These are phyloP conservation scores for Magnusiomyces ingens DNA, from an alignment of 1,139 yeast genomes.

Conservation along the genomic window DNA sequence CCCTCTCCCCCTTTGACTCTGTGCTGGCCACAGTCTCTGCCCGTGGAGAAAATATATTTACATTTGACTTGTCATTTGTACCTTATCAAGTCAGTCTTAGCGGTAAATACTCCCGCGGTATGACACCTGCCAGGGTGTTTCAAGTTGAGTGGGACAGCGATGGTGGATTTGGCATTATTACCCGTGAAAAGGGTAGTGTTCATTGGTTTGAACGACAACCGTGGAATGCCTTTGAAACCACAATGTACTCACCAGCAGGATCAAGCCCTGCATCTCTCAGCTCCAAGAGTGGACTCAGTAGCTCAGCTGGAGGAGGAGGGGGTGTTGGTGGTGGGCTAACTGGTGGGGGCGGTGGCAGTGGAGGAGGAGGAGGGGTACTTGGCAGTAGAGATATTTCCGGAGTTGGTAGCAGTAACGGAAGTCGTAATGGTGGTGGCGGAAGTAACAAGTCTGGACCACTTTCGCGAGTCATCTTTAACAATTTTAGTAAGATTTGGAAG, in stretches of 20 bases:
- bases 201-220: constrained; percentile 47
- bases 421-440: constrained; percentile 25
- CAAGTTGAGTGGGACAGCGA: constrained; percentile 48
- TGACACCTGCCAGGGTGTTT: constrained; percentile 50
- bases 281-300: too few species aligned
- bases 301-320: not conserved
- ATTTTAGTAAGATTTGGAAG: constrained; percentile 27
- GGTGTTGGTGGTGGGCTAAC: not conserved
- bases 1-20: constrained; percentile 58
- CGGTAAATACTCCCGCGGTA: constrained; percentile 59
- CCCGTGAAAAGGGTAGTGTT: constrained; percentile 51
- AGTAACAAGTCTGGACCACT: constrained; percentile 27
- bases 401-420: constrained; percentile 21
- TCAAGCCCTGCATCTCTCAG: not conserved
- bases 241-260: constrained; percentile 9
- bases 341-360: not conserved
- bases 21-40: constrained; percentile 50
- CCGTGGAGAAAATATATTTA: constrained; percentile 56
- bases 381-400: constrained; percentile 3
- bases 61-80: constrained; percentile 57
- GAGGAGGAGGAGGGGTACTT: not conserved
- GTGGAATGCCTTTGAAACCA: constrained; percentile 12
- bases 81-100: constrained; percentile 47
- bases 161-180: constrained; percentile 49
- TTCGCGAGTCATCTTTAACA: constrained; percentile 16